Evolutionary conservation across 768 basidiomycete species (phyloP), one percentile per base, ranked within the genome.

Genomic region (Pleurotus cornucopiae): DNA sequence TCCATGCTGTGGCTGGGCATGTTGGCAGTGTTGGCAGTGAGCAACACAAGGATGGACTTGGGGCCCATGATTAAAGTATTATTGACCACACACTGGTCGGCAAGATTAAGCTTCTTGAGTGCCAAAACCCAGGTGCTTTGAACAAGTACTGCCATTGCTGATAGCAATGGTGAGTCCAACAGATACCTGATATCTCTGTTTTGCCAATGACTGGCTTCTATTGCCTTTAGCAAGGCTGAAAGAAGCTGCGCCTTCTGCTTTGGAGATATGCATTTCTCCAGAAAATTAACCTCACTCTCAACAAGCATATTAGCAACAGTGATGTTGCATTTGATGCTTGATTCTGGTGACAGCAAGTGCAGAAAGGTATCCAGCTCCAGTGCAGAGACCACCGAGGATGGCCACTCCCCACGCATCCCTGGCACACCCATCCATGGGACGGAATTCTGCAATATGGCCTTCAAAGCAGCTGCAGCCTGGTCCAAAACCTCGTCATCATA

Each of bases 401-500:
- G 30, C 30, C 23, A n/a, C 12, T 49, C 43, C 6, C 6, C 20
- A 55, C 46, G 20, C 18, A 49, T 49, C 39, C 49, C 45, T 46
- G 46, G 41, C 18, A 41, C 44, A 45, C 49, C 54, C 51, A 55
- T 55, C 25, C 12, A 49, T 11, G 49, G 49, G 20, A 49, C 14
- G 18, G 23, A 16, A 54, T 57, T 26, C 21, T 39, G 7, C 18
- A 16, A 25, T 14, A 54, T 38, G 18, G 52, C 39, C 23, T 43
- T 40, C 48, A 64, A 51, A 13, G 63, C 61, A 1, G 59, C 63
- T 2, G 63, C 41, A 6, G 62, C 58, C 4, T 60, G 14, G 21
- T 63, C 56, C 14, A 63, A 51, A 1, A 57, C 21, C 18, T 60
- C 59, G 37, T 64, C 63, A 9, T 64, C 57, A 18, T 62, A 57